Conservation (phyloP, 2,329 filamentous ascomycete species). For the Alternaria gansuensis region DNA sequence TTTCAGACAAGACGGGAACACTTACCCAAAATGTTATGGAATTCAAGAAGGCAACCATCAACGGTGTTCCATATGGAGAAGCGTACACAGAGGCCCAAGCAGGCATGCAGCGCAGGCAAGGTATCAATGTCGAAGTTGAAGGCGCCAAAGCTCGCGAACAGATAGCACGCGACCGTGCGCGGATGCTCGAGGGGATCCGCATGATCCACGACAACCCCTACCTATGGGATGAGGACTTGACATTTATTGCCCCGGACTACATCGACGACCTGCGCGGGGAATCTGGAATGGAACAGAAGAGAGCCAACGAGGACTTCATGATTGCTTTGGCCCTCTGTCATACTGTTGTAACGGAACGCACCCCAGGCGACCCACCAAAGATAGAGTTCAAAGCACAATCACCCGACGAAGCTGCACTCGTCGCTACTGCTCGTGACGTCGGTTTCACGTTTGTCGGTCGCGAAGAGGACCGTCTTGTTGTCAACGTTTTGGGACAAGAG, state of each 20-base stretch:
- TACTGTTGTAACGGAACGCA: slow-evolving; percentile 90
- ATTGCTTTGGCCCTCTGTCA: slow-evolving; percentile 94
- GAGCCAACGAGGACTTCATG: slow-evolving; percentile 90
- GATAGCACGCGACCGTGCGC: slow-evolving; percentile 78
- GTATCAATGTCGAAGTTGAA: slow-evolving; percentile 85
- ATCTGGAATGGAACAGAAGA: slow-evolving; percentile 77
- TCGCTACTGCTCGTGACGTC: slow-evolving; percentile 92
- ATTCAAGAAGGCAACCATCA: slow-evolving; percentile 98
- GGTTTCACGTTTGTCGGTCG: slow-evolving; percentile 91
- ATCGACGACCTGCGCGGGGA: slow-evolving; percentile 82
- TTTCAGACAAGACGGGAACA: slow-evolving; percentile 93
- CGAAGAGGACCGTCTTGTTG: slow-evolving; percentile 78
- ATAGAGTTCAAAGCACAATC: slow-evolving; percentile 98
- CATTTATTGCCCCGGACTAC: slow-evolving; percentile 91
- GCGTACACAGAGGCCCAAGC: slow-evolving; percentile 97
- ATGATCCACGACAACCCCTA: slow-evolving; percentile 88
- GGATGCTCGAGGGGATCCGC: slow-evolving; percentile 76
- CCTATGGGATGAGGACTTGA: slow-evolving; percentile 86
- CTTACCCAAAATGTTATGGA: slow-evolving; percentile 96
- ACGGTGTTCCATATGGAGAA: slow-evolving; percentile 95
- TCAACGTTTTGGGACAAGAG: slow-evolving; percentile 89
- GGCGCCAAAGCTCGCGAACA: slow-evolving; percentile 74
- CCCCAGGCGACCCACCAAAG: slow-evolving; percentile 86
- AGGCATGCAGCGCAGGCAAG: slow-evolving; percentile 91
- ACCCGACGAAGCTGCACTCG: slow-evolving; percentile 92